Base-by-base conservation (phyloP, 192 early-diverging fungal genomes). In the Dissophora globulifera region DNA sequence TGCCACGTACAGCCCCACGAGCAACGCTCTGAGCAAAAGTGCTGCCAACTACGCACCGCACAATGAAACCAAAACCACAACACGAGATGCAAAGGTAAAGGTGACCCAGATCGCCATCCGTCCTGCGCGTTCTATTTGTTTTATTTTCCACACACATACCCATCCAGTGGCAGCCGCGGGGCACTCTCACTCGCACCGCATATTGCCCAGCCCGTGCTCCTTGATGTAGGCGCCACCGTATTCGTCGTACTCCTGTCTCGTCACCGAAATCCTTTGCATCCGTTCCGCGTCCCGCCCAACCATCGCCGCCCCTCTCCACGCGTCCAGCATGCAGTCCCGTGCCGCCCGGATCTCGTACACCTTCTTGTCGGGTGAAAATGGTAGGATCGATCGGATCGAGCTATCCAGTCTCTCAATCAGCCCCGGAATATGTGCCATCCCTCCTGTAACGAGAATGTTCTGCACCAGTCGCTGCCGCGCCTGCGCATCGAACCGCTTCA, bases 301-400 rank as follows among this genome's bases (percentile, higher is more conserved):
- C 58, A 85, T 79, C 29, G 94, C 90, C 0, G 95, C 95, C 15
- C 95, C 95, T 5, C 81, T 83, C 95, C 95, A 97, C 11, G 92
- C 90, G 74, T 95, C 94, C 40, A 90, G 62, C 58, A 90, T 35
- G 15, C 93, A 92, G 78, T 95, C 86, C 2, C 67, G 69, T 0
- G 95, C 94, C 12, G 65, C 69, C n/a, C 70, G 69, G 19, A 94
- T 86, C 23, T 75, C 52, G 45, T 86, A 71, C 1, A 38, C 38
- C 23, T 62, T 58, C 31, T 92, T 76, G 4, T 79, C 35, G 7
- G 90, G 83, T 6, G 78, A 84, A 19, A 48, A 65, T 2, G 93
- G 91, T 49, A 88, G 82, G 23, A 94, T 87, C 20, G 88, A 79
- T 38, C 69, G 81, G 10, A 96, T 76, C 4, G 89, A 89, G 32